Percentiles rank a stretch among this genome's conserved stretches.
Conservation (phyloP, 768 basidiomycete genomes). For the Amanita pseudoporphyria region DNA sequence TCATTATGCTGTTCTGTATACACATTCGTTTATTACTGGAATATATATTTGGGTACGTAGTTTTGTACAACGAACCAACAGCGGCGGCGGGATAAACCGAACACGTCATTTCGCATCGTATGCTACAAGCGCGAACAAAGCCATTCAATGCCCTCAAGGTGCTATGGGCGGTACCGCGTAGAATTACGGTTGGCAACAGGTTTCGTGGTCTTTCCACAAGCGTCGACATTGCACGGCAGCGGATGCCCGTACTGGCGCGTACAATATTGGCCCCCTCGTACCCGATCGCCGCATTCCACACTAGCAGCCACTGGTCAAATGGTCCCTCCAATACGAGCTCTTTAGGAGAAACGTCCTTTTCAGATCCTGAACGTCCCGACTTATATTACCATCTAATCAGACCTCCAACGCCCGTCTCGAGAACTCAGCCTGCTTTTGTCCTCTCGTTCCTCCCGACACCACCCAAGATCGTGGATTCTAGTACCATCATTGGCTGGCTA, state of each 20-base stretch:
- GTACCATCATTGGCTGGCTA: slow-evolving; percentile 60
- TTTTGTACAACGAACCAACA: too few species aligned
- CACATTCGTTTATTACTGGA: slow-evolving; percentile 3
- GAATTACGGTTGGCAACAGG: neutral
- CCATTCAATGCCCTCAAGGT: neutral
- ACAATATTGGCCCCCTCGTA: too few species aligned
- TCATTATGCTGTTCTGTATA: slow-evolving; percentile 4
- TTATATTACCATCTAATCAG: slow-evolving; percentile 61
- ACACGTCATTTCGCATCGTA: neutral
- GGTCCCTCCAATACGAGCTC: neutral
- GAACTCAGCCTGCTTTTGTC: slow-evolving; percentile 42
- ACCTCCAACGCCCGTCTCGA: slow-evolving; percentile 40
- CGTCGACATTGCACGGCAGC: neutral
- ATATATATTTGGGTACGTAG: too few species aligned
- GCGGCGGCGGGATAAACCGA: too few species aligned
- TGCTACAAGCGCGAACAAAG: neutral
- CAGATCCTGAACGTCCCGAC: slow-evolving; percentile 55
- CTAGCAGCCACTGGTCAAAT: neutral
- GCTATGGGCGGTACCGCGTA: neutral
- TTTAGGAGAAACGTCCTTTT: slow-evolving; percentile 11
- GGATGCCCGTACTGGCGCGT: neutral
- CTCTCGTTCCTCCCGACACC: slow-evolving; percentile 49
- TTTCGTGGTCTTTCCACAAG: neutral
- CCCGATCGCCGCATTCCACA: neutral
- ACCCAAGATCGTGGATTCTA: slow-evolving; percentile 34